Conservation (phyloP, 352 stramenopile genomes). For the Pythium rhizo-oryzae region DNA sequence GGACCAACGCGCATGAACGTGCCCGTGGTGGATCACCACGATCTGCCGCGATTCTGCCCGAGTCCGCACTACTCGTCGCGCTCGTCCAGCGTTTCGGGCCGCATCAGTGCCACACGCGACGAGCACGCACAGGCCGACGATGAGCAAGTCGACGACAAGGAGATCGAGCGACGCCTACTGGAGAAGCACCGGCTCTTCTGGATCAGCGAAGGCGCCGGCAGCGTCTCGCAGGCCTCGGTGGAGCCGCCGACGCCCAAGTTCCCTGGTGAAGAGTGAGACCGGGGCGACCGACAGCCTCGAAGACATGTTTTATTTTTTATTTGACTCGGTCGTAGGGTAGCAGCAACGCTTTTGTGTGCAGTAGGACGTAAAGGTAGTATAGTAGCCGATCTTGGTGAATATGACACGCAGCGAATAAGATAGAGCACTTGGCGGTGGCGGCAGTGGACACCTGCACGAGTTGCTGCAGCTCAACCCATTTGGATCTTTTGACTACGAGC, state of each 20-base stretch:
- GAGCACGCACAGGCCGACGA: conserved; percentile 30
- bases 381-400: too few species aligned
- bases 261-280: conserved; percentile 11
- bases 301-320: background rate
- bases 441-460: too few species aligned
- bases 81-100: conserved; percentile 58
- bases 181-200: conserved; percentile 77
- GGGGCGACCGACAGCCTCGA: background rate
- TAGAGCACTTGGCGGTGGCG: too few species aligned
- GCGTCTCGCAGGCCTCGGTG: conserved; percentile 18
- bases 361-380: background rate
- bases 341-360: background rate
- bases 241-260: conserved; percentile 21
- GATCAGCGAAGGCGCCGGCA: conserved; percentile 64
- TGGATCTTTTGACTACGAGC: too few species aligned
- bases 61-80: conserved; percentile 71
- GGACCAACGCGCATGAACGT: background rate
- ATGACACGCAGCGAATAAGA: too few species aligned
- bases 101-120: conserved; percentile 57
- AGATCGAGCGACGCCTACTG: conserved; percentile 54
- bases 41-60: conserved; percentile 37
- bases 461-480: too few species aligned
- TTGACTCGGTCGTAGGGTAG: too few species aligned
- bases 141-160: conserved; percentile 22
- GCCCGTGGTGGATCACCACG: conserved; percentile 30